Percentiles rank a stretch among this genome's conserved stretches.
Evolutionary conservation across 371 early-diverging fungal genomes (phyloP).

Genomic region (Mucor velutinosus): DNA sequence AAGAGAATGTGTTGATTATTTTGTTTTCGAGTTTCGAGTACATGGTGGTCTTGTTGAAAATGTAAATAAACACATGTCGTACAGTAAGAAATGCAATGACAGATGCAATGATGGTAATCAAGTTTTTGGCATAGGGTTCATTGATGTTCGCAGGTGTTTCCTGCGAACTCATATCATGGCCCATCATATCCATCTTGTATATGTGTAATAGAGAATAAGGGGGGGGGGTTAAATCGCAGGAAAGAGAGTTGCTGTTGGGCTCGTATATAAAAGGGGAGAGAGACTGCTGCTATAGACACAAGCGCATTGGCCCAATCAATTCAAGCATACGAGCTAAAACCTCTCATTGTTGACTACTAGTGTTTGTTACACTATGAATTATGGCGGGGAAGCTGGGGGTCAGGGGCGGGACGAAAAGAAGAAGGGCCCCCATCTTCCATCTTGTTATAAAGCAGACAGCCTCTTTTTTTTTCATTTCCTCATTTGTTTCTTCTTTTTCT

Average conservation of each 20-base stretch:
- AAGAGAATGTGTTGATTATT: constrained; percentile 51
- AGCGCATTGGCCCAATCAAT: not conserved
- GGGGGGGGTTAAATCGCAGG: not conserved
- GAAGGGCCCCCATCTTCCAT: not conserved
- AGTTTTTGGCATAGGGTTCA: constrained; percentile 25
- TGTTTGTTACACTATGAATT: not conserved
- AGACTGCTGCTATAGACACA: not conserved
- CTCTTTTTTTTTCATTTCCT: not conserved
- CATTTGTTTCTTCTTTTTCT: constrained; percentile 3
- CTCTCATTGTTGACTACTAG: not conserved
- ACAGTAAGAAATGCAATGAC: constrained; percentile 26
- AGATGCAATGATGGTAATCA: constrained; percentile 20
- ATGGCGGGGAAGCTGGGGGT: not conserved
- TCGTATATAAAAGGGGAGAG: not conserved
- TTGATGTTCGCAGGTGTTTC: constrained; percentile 28
- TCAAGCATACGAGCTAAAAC: not conserved
- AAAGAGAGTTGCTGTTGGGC: not conserved
- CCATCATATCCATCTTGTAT: constrained; percentile 14
- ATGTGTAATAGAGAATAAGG: not conserved
- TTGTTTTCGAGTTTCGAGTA: constrained; percentile 30
- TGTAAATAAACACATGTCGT: constrained; percentile 5
- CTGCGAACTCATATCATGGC: constrained; percentile 25
- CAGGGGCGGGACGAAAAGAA: not conserved
- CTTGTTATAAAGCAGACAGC: not conserved
- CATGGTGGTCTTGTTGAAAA: not conserved